phyloP scores from a whole-genome alignment of 345 rosid genomes.

The Brassica carinata region DNA sequence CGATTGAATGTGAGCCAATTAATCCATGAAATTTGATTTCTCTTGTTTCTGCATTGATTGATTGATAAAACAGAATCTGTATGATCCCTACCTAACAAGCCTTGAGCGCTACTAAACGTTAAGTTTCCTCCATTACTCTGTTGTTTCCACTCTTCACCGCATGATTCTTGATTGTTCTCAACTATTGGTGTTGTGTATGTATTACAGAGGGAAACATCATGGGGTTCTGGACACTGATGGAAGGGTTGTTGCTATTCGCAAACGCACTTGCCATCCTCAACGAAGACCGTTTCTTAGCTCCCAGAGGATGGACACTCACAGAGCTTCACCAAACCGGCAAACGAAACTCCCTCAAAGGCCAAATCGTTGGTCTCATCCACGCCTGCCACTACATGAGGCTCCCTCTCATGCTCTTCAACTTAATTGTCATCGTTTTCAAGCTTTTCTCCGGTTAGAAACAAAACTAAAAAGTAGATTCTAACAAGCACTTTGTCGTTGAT shows the following conservation, averaged over 20 bases:
- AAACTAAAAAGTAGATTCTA: background rate
- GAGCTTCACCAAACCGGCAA: background rate
- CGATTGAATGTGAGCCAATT: background rate
- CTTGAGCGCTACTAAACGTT: too few relatives aligned
- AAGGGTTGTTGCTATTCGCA: background rate
- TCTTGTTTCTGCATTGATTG: too few relatives aligned
- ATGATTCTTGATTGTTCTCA: background rate
- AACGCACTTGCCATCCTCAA: background rate
- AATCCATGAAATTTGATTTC: background rate
- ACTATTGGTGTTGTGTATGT: background rate
- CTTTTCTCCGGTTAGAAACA: background rate
- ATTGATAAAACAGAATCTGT: too few relatives aligned
- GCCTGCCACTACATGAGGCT: conserved; percentile 1
- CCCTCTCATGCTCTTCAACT: background rate
- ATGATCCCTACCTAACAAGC: too few relatives aligned
- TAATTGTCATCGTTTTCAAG: background rate
- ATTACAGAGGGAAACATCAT: background rate
- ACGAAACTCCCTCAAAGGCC: conserved; percentile 2
- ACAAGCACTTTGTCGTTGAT: background rate
- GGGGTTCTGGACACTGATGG: background rate
- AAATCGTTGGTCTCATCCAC: conserved; percentile 2
- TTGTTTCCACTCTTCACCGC: background rate
- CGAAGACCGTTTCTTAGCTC: conserved; percentile 1
- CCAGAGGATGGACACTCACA: background rate
- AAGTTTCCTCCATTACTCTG: too few relatives aligned